Percentiles rank a stretch among this genome's conserved stretches.
Conservation (phyloP, 129 eudicot genomes). For the Centrapalus pauciflorus region DNA sequence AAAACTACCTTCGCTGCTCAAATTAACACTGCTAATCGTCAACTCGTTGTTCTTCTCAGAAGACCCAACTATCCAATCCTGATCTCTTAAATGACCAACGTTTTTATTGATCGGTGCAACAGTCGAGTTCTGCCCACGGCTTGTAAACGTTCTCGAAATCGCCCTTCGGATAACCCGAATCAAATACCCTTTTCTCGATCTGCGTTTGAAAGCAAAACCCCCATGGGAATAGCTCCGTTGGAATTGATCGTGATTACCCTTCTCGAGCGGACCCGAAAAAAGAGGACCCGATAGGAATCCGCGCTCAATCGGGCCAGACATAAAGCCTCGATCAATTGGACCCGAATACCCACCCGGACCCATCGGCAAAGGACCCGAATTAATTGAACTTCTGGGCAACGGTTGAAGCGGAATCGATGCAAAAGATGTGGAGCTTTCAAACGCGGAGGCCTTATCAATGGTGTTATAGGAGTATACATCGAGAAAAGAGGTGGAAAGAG, state of each 20-base stretch:
- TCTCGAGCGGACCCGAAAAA: conserved; percentile 66
- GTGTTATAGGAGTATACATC: conserved; percentile 46
- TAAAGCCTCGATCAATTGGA: conserved; percentile 53
- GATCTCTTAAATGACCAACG: conserved; percentile 32
- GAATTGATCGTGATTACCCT: conserved; percentile 39
- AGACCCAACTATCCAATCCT: conserved; percentile 57
- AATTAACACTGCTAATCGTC: conserved; percentile 53
- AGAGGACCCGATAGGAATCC: conserved; percentile 73
- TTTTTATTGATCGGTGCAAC: conserved; percentile 70
- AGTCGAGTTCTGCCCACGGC: conserved; percentile 60
- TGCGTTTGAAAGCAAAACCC: conserved; percentile 36
- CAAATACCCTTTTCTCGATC: conserved; percentile 41
- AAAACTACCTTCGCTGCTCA: conserved; percentile 59
- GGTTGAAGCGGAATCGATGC: conserved; percentile 69
- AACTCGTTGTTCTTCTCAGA: conserved; percentile 55
- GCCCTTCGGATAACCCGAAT: conserved; percentile 55
- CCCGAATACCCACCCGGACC: conserved; percentile 39
- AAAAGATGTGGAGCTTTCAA: conserved; percentile 81
- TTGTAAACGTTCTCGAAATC: conserved; percentile 49
- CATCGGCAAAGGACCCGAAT: conserved; percentile 53
- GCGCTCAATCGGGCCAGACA: conserved; percentile 81
- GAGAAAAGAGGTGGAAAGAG: conserved; percentile 54
- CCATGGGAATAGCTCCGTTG: conserved; percentile 70
- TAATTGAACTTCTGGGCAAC: conserved; percentile 38
- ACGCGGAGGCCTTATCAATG: conserved; percentile 59